These are phyloP conservation scores for Mycena rebaudengoi DNA, from an alignment of 768 basidiomycete species.

Conservation along the genomic window DNA sequence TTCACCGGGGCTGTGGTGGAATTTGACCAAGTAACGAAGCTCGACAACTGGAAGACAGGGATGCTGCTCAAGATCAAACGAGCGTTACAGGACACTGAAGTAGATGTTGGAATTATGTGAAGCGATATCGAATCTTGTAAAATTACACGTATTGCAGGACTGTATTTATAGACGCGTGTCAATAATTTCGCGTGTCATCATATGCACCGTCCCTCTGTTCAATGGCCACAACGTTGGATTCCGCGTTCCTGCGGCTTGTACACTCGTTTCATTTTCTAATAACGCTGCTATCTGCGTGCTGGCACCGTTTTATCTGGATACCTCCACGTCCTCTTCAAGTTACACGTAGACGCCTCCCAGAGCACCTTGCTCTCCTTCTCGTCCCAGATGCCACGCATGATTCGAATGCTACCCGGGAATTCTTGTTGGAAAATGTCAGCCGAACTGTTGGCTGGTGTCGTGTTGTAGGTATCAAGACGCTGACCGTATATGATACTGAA, in stretches of 20 bases:
- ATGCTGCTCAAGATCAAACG: constrained; percentile 93
- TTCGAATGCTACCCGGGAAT: constrained; percentile 45
- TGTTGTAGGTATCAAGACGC: constrained; percentile 62
- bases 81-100: constrained; percentile 57
- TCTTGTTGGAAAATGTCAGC: constrained; percentile 62
- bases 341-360: constrained; percentile 65
- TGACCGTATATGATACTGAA: constrained; percentile 77
- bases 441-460: constrained; percentile 69
- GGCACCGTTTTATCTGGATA: constrained; percentile 43
- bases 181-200: background rate
- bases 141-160: background rate
- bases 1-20: constrained; percentile 90
- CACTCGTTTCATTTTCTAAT: constrained; percentile 65
- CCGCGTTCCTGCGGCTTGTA: constrained; percentile 58
- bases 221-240: constrained; percentile 60
- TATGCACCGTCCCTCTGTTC: constrained; percentile 16
- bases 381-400: constrained; percentile 52
- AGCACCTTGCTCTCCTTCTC: constrained; percentile 73
- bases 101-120: constrained; percentile 50
- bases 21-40: constrained; percentile 89
- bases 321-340: constrained; percentile 59
- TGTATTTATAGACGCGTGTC: background rate
- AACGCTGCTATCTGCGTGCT: constrained; percentile 49
- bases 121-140: background rate
- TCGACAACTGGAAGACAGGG: constrained; percentile 96